phyloP scores from a whole-genome alignment of 2,329 filamentous ascomycete species.

The Coniosporium uncinatum region DNA sequence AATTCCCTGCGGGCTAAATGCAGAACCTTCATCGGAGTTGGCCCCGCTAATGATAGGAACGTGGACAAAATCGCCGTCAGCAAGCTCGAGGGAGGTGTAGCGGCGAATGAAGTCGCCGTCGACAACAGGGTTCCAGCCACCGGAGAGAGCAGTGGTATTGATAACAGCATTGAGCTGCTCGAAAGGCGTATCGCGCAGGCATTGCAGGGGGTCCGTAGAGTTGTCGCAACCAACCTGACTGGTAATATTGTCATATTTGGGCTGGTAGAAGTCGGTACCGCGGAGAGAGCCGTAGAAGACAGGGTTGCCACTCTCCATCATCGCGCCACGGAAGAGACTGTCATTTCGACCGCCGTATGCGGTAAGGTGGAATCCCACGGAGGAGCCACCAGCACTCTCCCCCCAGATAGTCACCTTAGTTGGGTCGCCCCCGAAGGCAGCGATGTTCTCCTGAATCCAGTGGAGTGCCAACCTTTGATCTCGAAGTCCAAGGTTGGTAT shows the following conservation, averaged over 20 bases:
- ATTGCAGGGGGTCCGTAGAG: conserved; percentile 18
- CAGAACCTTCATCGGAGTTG: conserved; percentile 61
- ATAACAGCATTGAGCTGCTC: conserved; percentile 50
- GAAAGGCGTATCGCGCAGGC: conserved; percentile 55
- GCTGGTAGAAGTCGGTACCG: conserved; percentile 35
- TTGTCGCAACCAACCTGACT: conserved; percentile 52
- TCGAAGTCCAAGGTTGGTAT: conserved; percentile 40
- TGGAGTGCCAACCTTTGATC: conserved; percentile 37
- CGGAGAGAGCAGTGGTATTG: conserved; percentile 25
- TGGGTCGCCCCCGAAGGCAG: conserved; percentile 30
- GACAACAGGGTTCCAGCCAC: conserved; percentile 34
- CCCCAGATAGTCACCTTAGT: conserved; percentile 38
- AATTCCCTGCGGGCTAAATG: conserved; percentile 47
- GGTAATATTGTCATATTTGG: conserved; percentile 58
- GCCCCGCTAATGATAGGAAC: conserved; percentile 59
- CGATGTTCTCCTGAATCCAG: conserved; percentile 38
- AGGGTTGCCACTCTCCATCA: conserved; percentile 37
- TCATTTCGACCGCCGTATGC: conserved; percentile 42
- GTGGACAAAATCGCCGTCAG: conserved; percentile 52
- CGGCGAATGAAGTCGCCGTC: conserved; percentile 52
- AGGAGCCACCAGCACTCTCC: conserved; percentile 35
- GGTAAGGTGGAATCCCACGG: conserved; percentile 37
- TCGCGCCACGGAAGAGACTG: conserved; percentile 37
- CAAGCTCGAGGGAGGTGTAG: conserved; percentile 47
- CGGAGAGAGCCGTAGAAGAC: conserved; percentile 17